These are phyloP conservation scores for Neoboletus brunneissimus DNA, from an alignment of 768 basidiomycete species.

Conservation along the genomic window DNA sequence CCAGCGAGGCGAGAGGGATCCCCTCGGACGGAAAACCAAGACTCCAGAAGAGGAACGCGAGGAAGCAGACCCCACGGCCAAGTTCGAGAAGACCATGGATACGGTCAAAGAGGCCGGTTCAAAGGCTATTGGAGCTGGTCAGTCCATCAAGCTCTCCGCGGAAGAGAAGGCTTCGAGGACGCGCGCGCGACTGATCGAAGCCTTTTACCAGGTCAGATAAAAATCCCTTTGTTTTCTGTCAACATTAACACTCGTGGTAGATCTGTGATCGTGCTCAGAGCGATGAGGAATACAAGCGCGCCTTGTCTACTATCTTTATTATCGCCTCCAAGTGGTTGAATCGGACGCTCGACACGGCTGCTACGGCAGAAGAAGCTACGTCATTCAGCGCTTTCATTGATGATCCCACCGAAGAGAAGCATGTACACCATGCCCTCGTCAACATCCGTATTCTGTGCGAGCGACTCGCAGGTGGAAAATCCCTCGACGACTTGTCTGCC, in stretches of 20 bases:
- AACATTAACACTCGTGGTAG: slow-evolving; percentile 31
- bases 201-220: slow-evolving; percentile 48
- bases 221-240: too few species aligned
- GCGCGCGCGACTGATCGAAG: slow-evolving; percentile 43
- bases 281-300: slow-evolving; percentile 54
- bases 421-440: slow-evolving; percentile 51
- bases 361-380: slow-evolving; percentile 40
- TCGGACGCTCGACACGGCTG: slow-evolving; percentile 47
- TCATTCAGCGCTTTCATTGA: slow-evolving; percentile 55
- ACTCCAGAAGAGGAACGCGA: slow-evolving; percentile 43
- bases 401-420: slow-evolving; percentile 63
- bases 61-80: slow-evolving; percentile 44
- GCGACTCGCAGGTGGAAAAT: slow-evolving; percentile 48
- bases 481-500: slow-evolving; percentile 48
- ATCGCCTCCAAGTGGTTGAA: slow-evolving; percentile 58
- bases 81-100: slow-evolving; percentile 70
- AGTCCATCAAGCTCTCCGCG: slow-evolving; percentile 39
- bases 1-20: slow-evolving; percentile 57
- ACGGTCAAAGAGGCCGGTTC: slow-evolving; percentile 56
- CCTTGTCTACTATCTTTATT: slow-evolving; percentile 56
- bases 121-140: slow-evolving; percentile 51
- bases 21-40: slow-evolving; percentile 51
- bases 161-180: slow-evolving; percentile 47
- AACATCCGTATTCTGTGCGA: slow-evolving; percentile 42
- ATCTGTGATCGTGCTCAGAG: slow-evolving; percentile 63